Conservation (phyloP, 176 grass and related monocot species). For the Paspalum vaginatum region DNA sequence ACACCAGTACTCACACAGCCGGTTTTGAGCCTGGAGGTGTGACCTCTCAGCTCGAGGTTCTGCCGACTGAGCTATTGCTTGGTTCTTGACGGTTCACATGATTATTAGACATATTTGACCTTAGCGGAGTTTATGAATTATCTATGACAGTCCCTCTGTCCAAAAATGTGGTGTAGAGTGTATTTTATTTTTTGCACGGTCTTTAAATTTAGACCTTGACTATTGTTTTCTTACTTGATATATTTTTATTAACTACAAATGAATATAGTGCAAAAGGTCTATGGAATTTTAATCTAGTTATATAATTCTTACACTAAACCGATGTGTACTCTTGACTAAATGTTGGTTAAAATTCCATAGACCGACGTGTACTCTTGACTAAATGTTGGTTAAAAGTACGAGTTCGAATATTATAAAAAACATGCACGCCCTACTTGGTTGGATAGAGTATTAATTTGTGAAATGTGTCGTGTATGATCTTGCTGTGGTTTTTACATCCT, state of each 20-base stretch:
- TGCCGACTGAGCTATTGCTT: background rate
- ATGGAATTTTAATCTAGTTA: background rate
- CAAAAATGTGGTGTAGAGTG: background rate
- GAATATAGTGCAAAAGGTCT: background rate
- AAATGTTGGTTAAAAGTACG: background rate
- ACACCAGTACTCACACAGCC: too few relatives aligned
- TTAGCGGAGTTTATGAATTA: background rate
- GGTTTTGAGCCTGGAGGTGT: background rate
- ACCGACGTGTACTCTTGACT: background rate
- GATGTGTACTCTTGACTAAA: background rate
- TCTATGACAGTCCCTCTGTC: background rate
- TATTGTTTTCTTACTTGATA: background rate
- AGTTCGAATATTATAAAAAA: background rate
- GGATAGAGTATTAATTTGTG: background rate
- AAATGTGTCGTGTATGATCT: background rate
- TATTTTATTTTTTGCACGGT: background rate
- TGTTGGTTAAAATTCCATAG: background rate
- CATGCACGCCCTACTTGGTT: background rate
- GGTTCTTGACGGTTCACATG: background rate
- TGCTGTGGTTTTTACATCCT: conserved; percentile 11
- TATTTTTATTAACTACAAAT: background rate
- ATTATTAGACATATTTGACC: background rate
- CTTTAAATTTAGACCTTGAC: background rate
- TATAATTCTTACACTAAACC: background rate
- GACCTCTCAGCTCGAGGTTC: background rate